These are phyloP conservation scores for Populus deltoides DNA, from an alignment of 345 rosid genomes.

Conservation along the genomic window DNA sequence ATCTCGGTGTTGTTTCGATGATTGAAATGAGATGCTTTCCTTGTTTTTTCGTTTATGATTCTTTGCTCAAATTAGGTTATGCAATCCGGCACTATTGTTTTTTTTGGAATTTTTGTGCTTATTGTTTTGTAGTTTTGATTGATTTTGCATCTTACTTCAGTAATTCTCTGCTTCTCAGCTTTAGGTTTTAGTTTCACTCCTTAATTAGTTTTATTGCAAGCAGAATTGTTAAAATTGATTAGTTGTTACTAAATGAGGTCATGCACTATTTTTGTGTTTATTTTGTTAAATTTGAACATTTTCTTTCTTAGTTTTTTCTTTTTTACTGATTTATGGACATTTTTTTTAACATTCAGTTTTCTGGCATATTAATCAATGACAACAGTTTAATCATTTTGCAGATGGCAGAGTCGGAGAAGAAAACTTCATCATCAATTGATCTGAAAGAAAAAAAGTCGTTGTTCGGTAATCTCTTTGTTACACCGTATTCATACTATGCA, in stretches of 20 bases:
- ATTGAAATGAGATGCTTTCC: too few species aligned
- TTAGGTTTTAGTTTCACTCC: not conserved
- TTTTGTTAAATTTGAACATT: too few species aligned
- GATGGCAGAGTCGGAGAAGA: conserved; percentile 24
- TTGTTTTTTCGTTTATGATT: too few species aligned
- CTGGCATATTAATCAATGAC: not conserved
- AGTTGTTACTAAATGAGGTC: too few species aligned
- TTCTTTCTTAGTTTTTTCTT: too few species aligned
- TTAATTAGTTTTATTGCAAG: not conserved
- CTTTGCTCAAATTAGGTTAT: too few species aligned
- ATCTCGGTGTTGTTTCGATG: too few species aligned
- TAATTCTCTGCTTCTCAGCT: not conserved
- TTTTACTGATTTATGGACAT: too few species aligned
- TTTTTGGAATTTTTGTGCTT: not conserved
- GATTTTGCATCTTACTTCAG: not conserved
- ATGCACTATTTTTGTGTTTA: too few species aligned
- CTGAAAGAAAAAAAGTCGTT: conserved; percentile 24
- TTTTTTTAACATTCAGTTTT: too few species aligned
- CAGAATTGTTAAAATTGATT: not conserved
- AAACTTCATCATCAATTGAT: conserved; percentile 1
- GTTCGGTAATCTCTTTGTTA: conserved; percentile 17
- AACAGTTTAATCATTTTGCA: not conserved
- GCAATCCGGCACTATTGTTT: too few species aligned
- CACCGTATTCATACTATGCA: not conserved
- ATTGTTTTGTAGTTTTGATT: too few species aligned